phyloP scores from a whole-genome alignment of 352 stramenopile genomes.

The Pythium phragmitis region DNA sequence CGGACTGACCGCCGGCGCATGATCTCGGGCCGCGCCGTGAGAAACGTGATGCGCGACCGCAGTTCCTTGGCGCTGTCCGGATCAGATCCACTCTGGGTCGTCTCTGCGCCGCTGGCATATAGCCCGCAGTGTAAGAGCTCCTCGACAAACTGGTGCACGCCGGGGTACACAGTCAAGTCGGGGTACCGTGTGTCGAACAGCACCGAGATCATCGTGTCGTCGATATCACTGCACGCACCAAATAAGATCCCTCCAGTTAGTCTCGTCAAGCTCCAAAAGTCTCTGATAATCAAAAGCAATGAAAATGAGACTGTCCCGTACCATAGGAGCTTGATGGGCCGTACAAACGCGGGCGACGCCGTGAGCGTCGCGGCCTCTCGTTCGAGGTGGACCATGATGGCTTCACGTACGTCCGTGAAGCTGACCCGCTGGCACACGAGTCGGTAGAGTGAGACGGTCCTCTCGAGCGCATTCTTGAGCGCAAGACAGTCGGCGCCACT shows the following conservation, averaged over 20 bases:
- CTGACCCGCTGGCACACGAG: conserved; percentile 67
- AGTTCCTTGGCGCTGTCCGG: conserved; percentile 17
- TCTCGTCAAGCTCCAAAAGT: neutral
- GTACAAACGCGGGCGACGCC: conserved; percentile 33
- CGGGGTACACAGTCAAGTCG: conserved; percentile 78
- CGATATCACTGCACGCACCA: conserved; percentile 56
- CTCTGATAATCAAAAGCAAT: neutral
- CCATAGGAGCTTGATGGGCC: conserved; percentile 71
- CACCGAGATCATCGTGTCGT: conserved; percentile 75
- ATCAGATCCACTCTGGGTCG: conserved; percentile 8
- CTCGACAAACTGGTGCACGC: conserved; percentile 80
- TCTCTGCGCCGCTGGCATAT: conserved; percentile 25
- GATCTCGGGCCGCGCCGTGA: conserved; percentile 75
- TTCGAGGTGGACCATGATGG: conserved; percentile 68
- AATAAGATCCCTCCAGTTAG: neutral
- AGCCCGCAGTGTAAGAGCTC: conserved; percentile 46
- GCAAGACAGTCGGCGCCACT: conserved; percentile 41
- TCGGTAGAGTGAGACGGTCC: conserved; percentile 62
- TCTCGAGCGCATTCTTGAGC: conserved; percentile 73
- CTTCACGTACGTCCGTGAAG: conserved; percentile 39
- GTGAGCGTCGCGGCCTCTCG: conserved; percentile 38
- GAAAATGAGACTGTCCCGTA: conserved; percentile 22
- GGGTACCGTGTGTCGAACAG: conserved; percentile 82
- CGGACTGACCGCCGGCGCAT: conserved; percentile 55
- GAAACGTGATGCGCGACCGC: conserved; percentile 59